Evolutionary conservation across 768 basidiomycete species (phyloP), one percentile per base, ranked within the genome.

Genomic region (Coprinopsis marcescibilis): DNA sequence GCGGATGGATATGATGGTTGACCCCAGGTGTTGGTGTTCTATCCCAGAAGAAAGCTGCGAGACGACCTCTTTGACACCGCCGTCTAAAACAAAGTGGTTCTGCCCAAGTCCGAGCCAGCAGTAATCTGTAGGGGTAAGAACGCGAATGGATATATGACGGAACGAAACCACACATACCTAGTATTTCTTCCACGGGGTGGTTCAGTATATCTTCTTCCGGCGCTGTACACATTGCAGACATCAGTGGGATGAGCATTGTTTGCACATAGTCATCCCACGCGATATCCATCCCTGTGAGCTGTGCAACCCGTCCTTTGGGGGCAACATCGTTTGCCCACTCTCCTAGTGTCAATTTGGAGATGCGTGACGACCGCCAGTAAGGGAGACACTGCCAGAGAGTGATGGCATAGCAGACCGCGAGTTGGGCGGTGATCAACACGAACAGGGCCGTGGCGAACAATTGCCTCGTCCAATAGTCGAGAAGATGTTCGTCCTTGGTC

Each of bases 151-250:
- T 11, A 17, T 26, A 43, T 12, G 27, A 23, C 4, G 6, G n/a
- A 34, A 21, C 11, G 34, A 21, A 26, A 46, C 29, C 6, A 44
- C 35, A 40, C 77, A 21, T 52, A 80, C 84, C 85, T 14, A 89
- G 70, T 46, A 87, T 65, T 51, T 82, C 77, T 42, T 80, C 77
- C 1, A 77, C 71, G 1, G 84, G 85, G 55, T 86, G 76, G 1
- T 66, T 60, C 41, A 72, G 60, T 0, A 86, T 67, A 48, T 77
- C 77, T 8, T 71, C 66, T 33, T 70, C 69, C 0, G 80, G 70
- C 3, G 83, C 77, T 0, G 87, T 87, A 48, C 83, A 84, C 3
- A 89, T 78, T 0, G 82, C 84, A 17, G 84, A 84, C 57, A 86
- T 85, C 29, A 89, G 57, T 0, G 85, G 83, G 0, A 81, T 55